These are phyloP conservation scores for Kwoniella botswanensis DNA, from an alignment of 768 basidiomycete species.

Conservation along the genomic window DNA sequence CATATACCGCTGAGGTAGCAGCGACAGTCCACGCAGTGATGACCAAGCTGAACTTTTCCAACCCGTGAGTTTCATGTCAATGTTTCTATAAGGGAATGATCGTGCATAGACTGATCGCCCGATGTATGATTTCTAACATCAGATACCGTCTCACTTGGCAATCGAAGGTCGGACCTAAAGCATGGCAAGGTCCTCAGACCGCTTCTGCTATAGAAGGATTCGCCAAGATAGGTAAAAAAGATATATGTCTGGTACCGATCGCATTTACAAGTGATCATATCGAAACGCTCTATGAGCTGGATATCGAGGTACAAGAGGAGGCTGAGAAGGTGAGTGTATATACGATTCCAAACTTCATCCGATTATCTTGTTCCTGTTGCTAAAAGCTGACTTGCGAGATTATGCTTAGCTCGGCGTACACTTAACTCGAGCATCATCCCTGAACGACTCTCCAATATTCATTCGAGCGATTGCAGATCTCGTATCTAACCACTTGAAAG, in stretches of 20 bases:
- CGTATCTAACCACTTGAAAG: slow-evolving; percentile 74
- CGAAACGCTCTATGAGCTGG: slow-evolving; percentile 95
- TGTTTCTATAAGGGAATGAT: neutral
- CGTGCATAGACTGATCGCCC: neutral
- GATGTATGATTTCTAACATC: slow-evolving; percentile 11
- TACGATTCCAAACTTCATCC: neutral
- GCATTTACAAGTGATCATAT: slow-evolving; percentile 99
- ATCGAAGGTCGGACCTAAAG: slow-evolving; percentile 92
- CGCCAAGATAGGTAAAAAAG: slow-evolving; percentile 60
- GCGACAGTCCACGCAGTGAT: slow-evolving; percentile 93
- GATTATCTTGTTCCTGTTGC: too few species aligned
- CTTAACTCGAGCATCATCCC: slow-evolving; percentile 81
- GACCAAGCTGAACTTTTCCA: slow-evolving; percentile 68
- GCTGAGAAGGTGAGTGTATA: slow-evolving; percentile 74
- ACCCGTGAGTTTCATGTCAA: slow-evolving; percentile 43
- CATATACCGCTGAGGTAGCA: slow-evolving; percentile 93
- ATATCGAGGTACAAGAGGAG: slow-evolving; percentile 89
- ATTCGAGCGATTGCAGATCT: slow-evolving; percentile 94
- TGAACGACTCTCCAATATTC: slow-evolving; percentile 96
- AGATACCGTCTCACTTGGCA: slow-evolving; percentile 97
- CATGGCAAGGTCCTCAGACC: slow-evolving; percentile 99
- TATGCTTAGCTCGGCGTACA: slow-evolving; percentile 79
- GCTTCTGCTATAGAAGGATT: slow-evolving; percentile 78
- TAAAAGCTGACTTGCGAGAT: too few species aligned
- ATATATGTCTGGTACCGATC: slow-evolving; percentile 80